Percentiles rank a stretch among this genome's conserved stretches.
These are phyloP conservation scores for Ormosia emarginata DNA, from an alignment of 306 rosid genomes.

Conservation along the genomic window DNA sequence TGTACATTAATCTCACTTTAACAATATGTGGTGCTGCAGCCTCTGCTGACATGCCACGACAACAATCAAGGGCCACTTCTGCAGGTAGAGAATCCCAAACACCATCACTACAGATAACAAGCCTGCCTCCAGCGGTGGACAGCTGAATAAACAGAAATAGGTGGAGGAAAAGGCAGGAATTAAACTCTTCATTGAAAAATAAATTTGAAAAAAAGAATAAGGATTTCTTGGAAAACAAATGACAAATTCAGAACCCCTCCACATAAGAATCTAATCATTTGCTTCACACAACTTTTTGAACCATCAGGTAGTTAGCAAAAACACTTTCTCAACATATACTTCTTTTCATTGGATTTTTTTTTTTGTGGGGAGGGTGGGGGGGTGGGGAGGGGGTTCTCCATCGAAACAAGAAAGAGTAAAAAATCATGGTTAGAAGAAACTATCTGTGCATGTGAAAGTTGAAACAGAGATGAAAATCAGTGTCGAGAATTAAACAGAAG, in stretches of 20 bases:
- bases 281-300: constrained; percentile 18
- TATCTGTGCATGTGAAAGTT: neutral
- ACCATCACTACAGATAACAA: constrained; percentile 93
- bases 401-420: neutral
- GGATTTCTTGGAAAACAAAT: neutral
- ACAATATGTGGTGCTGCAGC: constrained; percentile 89
- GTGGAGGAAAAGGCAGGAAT: neutral
- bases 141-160: constrained; percentile 50
- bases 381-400: neutral
- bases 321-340: neutral
- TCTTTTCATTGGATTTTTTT: neutral
- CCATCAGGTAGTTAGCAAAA: neutral
- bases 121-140: constrained; percentile 90
- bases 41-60: constrained; percentile 85
- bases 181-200: neutral
- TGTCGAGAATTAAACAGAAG: neutral
- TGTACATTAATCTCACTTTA: constrained; percentile 50
- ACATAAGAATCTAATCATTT: constrained; percentile 4
- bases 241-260: neutral
- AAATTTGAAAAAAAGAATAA: neutral
- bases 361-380: no score
- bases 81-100: constrained; percentile 95
- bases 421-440: neutral
- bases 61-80: constrained; percentile 77
- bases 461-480: neutral